Base-by-base conservation (phyloP, 1,284 basidiomycete species). In the Tilletia walkeri region DNA sequence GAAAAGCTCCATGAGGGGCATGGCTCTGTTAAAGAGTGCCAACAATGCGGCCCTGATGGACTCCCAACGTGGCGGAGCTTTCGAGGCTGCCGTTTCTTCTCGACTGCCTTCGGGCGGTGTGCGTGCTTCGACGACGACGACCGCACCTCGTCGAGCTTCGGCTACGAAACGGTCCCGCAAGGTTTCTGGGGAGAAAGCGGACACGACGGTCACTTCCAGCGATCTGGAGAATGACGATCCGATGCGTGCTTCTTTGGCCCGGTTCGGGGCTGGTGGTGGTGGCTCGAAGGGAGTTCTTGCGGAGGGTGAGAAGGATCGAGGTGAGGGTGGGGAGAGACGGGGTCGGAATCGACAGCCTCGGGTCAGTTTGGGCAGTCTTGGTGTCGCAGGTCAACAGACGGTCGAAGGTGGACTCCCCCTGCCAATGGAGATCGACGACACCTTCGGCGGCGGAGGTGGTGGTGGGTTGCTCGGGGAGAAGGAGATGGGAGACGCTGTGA, bases 1-100 rank as follows among this genome's bases (percentile, higher is more conserved):
- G 36, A 63, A 63, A 36, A 63, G 59, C 59, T 63, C 59, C 16
- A 63, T 63, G 59, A 34, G 59, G 9, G 59, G 59, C 12, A 63
- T 63, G 59, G 59, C 59, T 0, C 4, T 63, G 59, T 34, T 63
- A 1, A 63, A 63, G 59, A 10, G 38, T 63, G 59, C 59, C 38
- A 53, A 30, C 24, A 30, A 24, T 24, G 50, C 50, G 41, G 54
- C 54, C 34, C 5, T 20, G 50, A 7, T 20, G 50, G n/a, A 53
- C 7, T n/a, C 24, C 20, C 54, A 56, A 24, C 59, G 20, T 18
- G 6, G 50, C 16, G 50, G 50, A 18, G 10, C 50, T 7, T 53
- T 53, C 16, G 50, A 18, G 12, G 50, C 50, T 18, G 10, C 50
- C 20, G 6, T 53, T 7, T 9, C 41, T 45, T 45, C 41, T 45